phyloP scores from a whole-genome alignment of 805 yeast genomes.

The Teunomyces tritomae region DNA sequence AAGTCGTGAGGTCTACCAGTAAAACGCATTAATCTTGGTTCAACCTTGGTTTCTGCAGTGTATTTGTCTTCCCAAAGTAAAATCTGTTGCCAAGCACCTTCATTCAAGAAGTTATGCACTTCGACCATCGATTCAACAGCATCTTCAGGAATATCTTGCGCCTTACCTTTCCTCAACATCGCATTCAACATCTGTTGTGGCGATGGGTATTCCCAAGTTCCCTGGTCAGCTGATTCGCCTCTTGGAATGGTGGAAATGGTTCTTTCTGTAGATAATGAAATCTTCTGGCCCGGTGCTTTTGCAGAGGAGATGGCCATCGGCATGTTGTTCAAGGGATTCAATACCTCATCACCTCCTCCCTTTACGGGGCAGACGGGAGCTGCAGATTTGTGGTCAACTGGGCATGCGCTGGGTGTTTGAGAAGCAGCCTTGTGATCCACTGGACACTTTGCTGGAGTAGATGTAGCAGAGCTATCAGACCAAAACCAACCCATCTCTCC shows the following conservation, averaged over 20 bases:
- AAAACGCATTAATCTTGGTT: constrained; percentile 79
- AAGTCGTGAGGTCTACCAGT: constrained; percentile 89
- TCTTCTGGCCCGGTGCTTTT: constrained; percentile 74
- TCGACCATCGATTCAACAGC: constrained; percentile 97
- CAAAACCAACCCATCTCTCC: constrained; percentile 84
- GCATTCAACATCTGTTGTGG: constrained; percentile 99
- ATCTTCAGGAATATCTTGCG: constrained; percentile 84
- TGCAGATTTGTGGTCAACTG: constrained; percentile 24
- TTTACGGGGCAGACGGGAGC: constrained; percentile 40
- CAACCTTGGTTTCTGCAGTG: constrained; percentile 49
- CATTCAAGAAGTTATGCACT: constrained; percentile 93
- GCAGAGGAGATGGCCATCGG: constrained; percentile 67
- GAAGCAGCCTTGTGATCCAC: constrained; percentile 32
- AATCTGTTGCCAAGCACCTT: constrained; percentile 96
- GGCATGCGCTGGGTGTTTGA: constrained; percentile 22
- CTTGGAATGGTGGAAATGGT: constrained; percentile 84
- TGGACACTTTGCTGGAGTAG: constrained; percentile 31
- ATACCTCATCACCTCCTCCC: constrained; percentile 28
- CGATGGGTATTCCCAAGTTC: constrained; percentile 97
- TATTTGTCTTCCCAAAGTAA: constrained; percentile 85
- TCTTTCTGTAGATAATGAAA: constrained; percentile 78
- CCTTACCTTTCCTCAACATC: constrained; percentile 91
- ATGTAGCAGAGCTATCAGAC: constrained; percentile 46
- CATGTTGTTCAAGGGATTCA: constrained; percentile 89
- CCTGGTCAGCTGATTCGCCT: constrained; percentile 61